Base-by-base conservation (phyloP, 208 protist genomes). In the Crithidia acanthocephali region DNA sequence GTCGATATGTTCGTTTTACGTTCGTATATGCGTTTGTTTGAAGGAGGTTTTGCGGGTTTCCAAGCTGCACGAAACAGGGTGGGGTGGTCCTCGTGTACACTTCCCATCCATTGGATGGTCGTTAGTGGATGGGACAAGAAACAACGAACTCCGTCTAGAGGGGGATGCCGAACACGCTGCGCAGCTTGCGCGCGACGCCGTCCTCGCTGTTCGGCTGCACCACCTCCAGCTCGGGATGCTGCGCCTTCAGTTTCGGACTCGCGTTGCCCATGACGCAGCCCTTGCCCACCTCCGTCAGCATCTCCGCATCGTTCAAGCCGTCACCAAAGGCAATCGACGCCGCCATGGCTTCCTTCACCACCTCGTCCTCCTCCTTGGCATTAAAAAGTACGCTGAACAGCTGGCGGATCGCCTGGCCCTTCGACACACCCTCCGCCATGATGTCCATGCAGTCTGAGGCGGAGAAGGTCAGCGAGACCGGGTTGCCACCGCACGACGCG, bases 241-340 rank as follows among this genome's bases (percentile, higher is more conserved):
- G 65, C 30, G 60, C n/a, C n/a, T n/a, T n/a, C n/a, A n/a, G n/a
- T n/a, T n/a, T n/a, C n/a, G n/a, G n/a, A n/a, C n/a, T n/a, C n/a
- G 76, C 86, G 62, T 93, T 93, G 13, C 53, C 56, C 88, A 93
- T 93, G 15, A 93, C 60, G 56, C 76, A 93, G 2, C 75, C 76
- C 45, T 84, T 61, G 0, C 88, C 88, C 2, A 74, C 88, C 0
- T 51, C 58, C 9, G 45, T 20, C 44, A 93, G 76, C 88, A 93
- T 89, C 5, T 69, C 35, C 8, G 72, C 30, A 44, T 93, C 88
- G 69, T 91, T 94, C 84, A 90, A 88, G 30, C 84, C 84, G 56
- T 91, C 84, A n/a, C 88, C 88, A 79, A 94, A 91, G 10, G 88
- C 85, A 25, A 82, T 74, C 0, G 74, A 74, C 25, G 87, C 74